Evolutionary conservation across 2,329 filamentous ascomycete genomes (phyloP), one percentile per base, ranked within the genome.

Genomic region (Verruconis gallopava): DNA sequence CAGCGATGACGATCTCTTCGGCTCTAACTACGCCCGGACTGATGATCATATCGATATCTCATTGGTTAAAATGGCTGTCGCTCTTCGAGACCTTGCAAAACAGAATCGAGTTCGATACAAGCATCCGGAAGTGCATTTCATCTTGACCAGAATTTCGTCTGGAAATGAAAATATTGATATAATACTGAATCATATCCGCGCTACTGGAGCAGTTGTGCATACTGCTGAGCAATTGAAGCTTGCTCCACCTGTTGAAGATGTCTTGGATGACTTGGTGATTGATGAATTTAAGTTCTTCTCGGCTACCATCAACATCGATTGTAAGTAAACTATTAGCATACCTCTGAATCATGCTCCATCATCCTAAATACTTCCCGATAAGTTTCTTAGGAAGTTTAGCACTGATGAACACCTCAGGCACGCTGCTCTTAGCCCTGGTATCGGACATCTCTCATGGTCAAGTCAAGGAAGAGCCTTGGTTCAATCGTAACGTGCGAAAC

Each of bases 361-460:
- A n/a, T n/a, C n/a, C n/a, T n/a, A n/a, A n/a, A n/a, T n/a, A n/a
- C n/a, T n/a, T n/a, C n/a, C n/a, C n/a, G n/a, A n/a, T n/a, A n/a
- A n/a, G n/a, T n/a, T n/a, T n/a, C n/a, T n/a, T n/a, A n/a, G n/a
- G n/a, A n/a, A n/a, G n/a, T n/a, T n/a, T n/a, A n/a, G n/a, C n/a
- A n/a, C n/a, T n/a, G n/a, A n/a, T n/a, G n/a, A n/a, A n/a, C n/a
- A n/a, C n/a, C n/a, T n/a, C n/a, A n/a, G n/a, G n/a, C n/a, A 85
- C 81, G 1, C 73, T 85, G 37, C 67, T 88, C 4, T 69, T 88
- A 4, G 81, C 80, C 3, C 63, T 86, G 2, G 72, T 80, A 1
- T 85, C 81, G 0, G 82, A 88, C 51, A 75, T 86, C 19, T 81
- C 78, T 2, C 79, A 86, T 53, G 60, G 61, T 22, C 53, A 59